Conservation (phyloP, 2,329 filamentous ascomycete genomes). For the Exophiala viscosa region DNA sequence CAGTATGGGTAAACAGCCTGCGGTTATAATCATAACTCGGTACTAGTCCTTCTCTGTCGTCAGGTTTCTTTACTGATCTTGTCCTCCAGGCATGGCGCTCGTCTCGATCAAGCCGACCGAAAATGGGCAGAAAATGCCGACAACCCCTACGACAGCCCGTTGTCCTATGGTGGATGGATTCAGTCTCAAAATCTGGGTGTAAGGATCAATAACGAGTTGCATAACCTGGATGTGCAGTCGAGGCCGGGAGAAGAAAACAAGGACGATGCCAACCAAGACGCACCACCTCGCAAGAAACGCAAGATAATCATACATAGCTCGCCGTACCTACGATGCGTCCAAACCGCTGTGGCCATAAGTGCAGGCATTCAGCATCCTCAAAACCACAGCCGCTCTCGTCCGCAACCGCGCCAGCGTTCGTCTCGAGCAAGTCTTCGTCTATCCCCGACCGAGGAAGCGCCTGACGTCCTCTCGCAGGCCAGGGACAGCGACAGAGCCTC, state of each 20-base stretch:
- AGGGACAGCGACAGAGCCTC: slow-evolving; percentile 1
- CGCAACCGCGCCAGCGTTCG: slow-evolving; percentile 25
- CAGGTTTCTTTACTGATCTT: slow-evolving; percentile 1
- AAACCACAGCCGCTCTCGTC: slow-evolving; percentile 28
- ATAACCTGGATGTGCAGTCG: slow-evolving; percentile 44
- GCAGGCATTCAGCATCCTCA: slow-evolving; percentile 65
- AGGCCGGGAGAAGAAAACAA: slow-evolving; percentile 2
- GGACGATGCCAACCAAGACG: slow-evolving; percentile 18
- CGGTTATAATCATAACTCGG: slow-evolving; percentile 43
- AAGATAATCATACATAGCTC: slow-evolving; percentile 86
- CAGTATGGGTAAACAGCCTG: slow-evolving; percentile 38
- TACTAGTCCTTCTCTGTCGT: slow-evolving; percentile 21
- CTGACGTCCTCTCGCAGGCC: slow-evolving; percentile 23
- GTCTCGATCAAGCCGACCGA: slow-evolving; percentile 90
- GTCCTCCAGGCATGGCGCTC: slow-evolving; percentile 73
- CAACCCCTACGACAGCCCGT: slow-evolving; percentile 89
- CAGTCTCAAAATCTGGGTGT: slow-evolving; percentile 78
- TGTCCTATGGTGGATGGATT: slow-evolving; percentile 91
- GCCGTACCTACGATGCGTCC: slow-evolving; percentile 88
- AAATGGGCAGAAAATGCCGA: slow-evolving; percentile 92
- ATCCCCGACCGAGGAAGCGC: slow-evolving; percentile 19
- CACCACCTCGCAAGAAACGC: slow-evolving; percentile 39
- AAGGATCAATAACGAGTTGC: slow-evolving; percentile 72
- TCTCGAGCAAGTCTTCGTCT: slow-evolving; percentile 6
- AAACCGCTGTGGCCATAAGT: slow-evolving; percentile 84